A percentile compares a stretch with the other conserved stretches of the same genome.
These are phyloP conservation scores for Termitomyces sp. DNA, from an alignment of 768 basidiomycete species.

Conservation along the genomic window DNA sequence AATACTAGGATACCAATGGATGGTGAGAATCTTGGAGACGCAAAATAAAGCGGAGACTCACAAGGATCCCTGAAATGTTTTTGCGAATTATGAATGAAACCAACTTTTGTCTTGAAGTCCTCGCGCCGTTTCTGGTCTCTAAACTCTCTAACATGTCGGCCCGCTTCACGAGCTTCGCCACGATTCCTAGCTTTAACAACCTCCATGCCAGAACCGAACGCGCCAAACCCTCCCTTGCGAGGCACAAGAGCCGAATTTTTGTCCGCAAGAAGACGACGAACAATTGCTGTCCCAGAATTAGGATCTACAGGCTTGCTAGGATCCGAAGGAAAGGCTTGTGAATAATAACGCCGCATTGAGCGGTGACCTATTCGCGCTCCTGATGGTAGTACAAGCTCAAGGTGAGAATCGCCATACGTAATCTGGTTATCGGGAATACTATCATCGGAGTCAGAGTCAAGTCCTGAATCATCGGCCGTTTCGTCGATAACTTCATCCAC, in stretches of 20 bases:
- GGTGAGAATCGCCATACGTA: slow-evolving; percentile 71
- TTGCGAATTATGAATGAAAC: slow-evolving; percentile 75
- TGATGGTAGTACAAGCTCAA: slow-evolving; percentile 90
- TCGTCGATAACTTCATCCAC: slow-evolving; percentile 41
- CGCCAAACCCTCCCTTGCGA: slow-evolving; percentile 79
- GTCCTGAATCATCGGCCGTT: slow-evolving; percentile 25
- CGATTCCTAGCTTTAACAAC: slow-evolving; percentile 87
- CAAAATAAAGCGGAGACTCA: slow-evolving; percentile 29
- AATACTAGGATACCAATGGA: slow-evolving; percentile 7
- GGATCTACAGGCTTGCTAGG: slow-evolving; percentile 49
- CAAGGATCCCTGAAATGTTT: slow-evolving; percentile 81
- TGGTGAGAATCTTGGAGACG: not conserved
- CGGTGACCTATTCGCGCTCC: slow-evolving; percentile 92
- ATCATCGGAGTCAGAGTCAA: slow-evolving; percentile 34
- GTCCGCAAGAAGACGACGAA: slow-evolving; percentile 73
- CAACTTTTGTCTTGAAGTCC: slow-evolving; percentile 81
- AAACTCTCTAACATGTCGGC: slow-evolving; percentile 78
- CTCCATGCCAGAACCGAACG: slow-evolving; percentile 74
- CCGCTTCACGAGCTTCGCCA: slow-evolving; percentile 94
- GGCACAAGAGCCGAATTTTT: slow-evolving; percentile 85
- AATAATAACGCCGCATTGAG: slow-evolving; percentile 78
- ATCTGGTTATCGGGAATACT: slow-evolving; percentile 48
- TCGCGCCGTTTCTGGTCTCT: slow-evolving; percentile 75
- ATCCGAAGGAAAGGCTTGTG: slow-evolving; percentile 62
- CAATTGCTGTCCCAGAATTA: slow-evolving; percentile 69